Evolutionary conservation across 2,329 filamentous ascomycete species (phyloP), one percentile per base, ranked within the genome.

Genomic region (Metarhizium brunneum): DNA sequence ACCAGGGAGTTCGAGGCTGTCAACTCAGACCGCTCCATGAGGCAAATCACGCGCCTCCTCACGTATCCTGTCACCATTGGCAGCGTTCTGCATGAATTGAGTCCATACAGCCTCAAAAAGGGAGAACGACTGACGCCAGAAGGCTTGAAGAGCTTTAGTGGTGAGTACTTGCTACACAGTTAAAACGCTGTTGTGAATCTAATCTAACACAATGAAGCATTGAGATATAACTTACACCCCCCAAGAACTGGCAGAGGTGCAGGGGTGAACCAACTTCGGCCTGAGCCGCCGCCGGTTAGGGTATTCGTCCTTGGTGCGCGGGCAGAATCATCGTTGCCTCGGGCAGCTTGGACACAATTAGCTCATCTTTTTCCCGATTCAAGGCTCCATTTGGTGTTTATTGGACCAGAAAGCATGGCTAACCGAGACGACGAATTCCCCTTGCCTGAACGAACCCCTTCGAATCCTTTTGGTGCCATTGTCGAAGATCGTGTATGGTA

Each of bases 351-450:
- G 94, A 80, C 92, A 32, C 94, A 99, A 70, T 78, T 99, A 54
- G 84, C 89, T n/a, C 87, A 96, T 71, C 83, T 99, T 60, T 99
- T 99, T 76, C 92, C 92, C n/a, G 83, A 87, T 57, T 83, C 90
- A n/a, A 83, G 87, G 58, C 86, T 99, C 64, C 92, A 97, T 66
- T 73, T 99, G 29, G 82, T 97, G 67, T 94, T 99, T 71, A 92
- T 99, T 65, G 94, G 94, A 0, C 94, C 94, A 0, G 94, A 99
- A 73, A 89, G 87, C 64, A 97, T 99, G 92, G 79, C 86, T 25
- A 96, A 96, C 72, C 88, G 95, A 58, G 91, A 97, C 65, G 82
- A 85, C 57, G 94, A 99, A 69, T 95, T 95, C 67, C 94, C 94
- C 1, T 79, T 97, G 2, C 94, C 95, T 1, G 82, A 88, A 62